Conservation (phyloP, 164 flowering plant genomes). For the Platanus orientalis region DNA sequence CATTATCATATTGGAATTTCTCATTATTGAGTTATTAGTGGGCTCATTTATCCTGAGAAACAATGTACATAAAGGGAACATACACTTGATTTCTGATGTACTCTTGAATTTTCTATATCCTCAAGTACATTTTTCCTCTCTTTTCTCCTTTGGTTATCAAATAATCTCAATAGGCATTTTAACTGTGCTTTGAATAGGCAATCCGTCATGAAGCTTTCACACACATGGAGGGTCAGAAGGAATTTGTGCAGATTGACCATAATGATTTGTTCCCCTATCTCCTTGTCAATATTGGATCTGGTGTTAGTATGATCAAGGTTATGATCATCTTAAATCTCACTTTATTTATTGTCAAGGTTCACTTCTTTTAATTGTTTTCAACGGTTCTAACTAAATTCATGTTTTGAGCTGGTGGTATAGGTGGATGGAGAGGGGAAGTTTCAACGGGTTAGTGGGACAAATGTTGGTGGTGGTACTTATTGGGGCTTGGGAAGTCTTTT, state of each 20-base stretch:
- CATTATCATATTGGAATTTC: too few species aligned
- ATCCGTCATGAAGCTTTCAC: slow-evolving; percentile 99
- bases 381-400: slow-evolving; percentile 1
- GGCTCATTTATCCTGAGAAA: too few species aligned
- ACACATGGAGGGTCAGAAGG: slow-evolving; percentile 92
- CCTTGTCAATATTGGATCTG: slow-evolving; percentile 94
- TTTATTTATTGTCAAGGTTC: neutral
- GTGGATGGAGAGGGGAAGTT: slow-evolving; percentile 95
- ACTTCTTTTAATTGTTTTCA: too few species aligned
- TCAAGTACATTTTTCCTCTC: neutral
- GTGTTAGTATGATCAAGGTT: slow-evolving; percentile 99
- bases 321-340: neutral
- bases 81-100: too few species aligned
- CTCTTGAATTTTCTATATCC: too few species aligned
- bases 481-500: slow-evolving; percentile 94
- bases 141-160: neutral
- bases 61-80: too few species aligned
- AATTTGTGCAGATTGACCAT: slow-evolving; percentile 93
- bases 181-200: slow-evolving; percentile 44
- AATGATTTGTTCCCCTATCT: slow-evolving; percentile 93
- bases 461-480: slow-evolving; percentile 98
- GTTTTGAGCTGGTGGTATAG: slow-evolving; percentile 33
- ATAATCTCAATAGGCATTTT: neutral
- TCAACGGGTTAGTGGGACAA: slow-evolving; percentile 95
- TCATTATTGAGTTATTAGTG: too few species aligned